Evolutionary conservation across 257 asterid genomes (phyloP), one percentile per base, ranked within the genome.

Genomic region (Plantago major): DNA sequence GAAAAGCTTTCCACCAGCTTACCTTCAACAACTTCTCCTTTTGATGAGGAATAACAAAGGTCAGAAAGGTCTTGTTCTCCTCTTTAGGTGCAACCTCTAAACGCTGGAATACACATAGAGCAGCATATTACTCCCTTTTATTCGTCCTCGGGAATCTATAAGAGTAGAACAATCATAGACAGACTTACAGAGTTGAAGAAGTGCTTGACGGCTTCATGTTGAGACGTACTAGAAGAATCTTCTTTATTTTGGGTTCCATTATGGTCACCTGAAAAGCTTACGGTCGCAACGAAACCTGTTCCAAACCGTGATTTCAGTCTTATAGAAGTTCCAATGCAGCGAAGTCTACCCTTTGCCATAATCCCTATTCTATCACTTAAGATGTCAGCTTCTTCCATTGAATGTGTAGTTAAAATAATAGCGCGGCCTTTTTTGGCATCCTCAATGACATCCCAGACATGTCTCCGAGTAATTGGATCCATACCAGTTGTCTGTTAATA

Each of bases 311-410:
- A 91, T 63, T 91, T 91, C 76, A 91, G 72, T 83, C 96, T 82
- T 63, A 91, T 86, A 42, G 98, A 91, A 64, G 98, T 86, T 74
- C 98, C 98, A 67, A 91, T 79, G 78, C 98, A 91, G 50, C 98
- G 93, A 68, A 91, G 97, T 77, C 85, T 83, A 62, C 98, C 98
- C 79, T 91, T 91, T 58, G 98, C 98, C 95, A 91, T 86, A 65
- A 91, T 91, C 53, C 95, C 98, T 48, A 88, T 83, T 49, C 98
- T 83, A 64, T 88, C 98, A 59, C 96, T 79, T 73, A 91, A 78
- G 64, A 88, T 81, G 70, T 91, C 98, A 55, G 97, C 98, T 78
- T 91, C 97, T 71, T 91, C 98, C 98, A 91, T 91, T 14, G 98
- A 89, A 82, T 91, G 98, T 67, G 98, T 91, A 16, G 98, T 91